Percentiles rank a stretch among this genome's conserved stretches.
Evolutionary conservation across 768 basidiomycete species (phyloP).

Genomic region (Mycena sanguinolenta): DNA sequence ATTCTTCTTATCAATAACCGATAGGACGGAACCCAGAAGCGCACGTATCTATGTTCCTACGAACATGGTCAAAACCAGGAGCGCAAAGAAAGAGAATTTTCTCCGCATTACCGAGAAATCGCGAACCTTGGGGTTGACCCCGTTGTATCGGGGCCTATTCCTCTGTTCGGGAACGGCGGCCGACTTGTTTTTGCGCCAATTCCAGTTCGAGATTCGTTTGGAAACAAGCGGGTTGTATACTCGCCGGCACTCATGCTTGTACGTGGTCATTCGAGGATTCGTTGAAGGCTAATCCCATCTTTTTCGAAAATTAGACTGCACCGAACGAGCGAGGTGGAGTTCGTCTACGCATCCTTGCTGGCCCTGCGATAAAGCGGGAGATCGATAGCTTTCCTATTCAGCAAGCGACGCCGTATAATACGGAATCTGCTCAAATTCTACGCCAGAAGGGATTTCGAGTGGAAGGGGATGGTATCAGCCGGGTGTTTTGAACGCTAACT

Average conservation of each 20-base stretch:
- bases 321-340: slow-evolving; percentile 20
- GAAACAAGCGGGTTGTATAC: slow-evolving; percentile 19
- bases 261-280: not conserved
- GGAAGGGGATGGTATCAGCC: slow-evolving; percentile 14
- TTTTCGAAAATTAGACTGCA: slow-evolving; percentile 12
- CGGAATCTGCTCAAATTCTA: slow-evolving; percentile 15
- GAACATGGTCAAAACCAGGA: slow-evolving; percentile 4
- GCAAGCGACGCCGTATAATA: slow-evolving; percentile 13
- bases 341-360: slow-evolving; percentile 25
- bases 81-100: slow-evolving; percentile 24
- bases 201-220: not conserved
- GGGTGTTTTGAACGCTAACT: not conserved
- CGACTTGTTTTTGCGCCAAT: slow-evolving; percentile 26
- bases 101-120: slow-evolving; percentile 25
- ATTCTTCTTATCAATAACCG: not conserved
- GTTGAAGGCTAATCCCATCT: not conserved
- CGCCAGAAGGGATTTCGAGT: slow-evolving; percentile 14
- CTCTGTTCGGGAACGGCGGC: not conserved
- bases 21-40: slow-evolving; percentile 26
- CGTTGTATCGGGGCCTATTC: not conserved
- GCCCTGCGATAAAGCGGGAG: slow-evolving; percentile 25
- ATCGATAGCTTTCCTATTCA: slow-evolving; percentile 6
- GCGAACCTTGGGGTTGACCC: slow-evolving; percentile 16
- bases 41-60: slow-evolving; percentile 25
- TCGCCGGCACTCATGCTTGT: slow-evolving; percentile 26